Evolutionary conservation across 73 alveolate species (phyloP), one percentile per base, ranked within the genome.

Genomic region (Paramecium sexaurelia): DNA sequence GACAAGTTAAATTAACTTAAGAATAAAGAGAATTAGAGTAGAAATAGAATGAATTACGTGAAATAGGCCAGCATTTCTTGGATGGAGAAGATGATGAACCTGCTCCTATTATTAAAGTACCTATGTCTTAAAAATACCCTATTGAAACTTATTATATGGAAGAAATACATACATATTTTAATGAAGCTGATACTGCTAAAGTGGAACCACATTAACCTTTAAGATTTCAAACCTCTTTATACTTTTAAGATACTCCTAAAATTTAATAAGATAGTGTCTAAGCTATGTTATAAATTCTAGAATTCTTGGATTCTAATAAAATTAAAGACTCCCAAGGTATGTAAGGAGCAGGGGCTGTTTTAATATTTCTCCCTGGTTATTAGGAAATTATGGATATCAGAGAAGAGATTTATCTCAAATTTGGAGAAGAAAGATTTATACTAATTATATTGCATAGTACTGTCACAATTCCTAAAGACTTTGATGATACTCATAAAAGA

Each of bases 321-420:
- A 82, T 88, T n/a, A 51, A 40, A 68, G 55, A 68, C 32, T 17
- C 51, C 19, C 29, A 84, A 84, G 97, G 95, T 66, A 86, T 92
- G 32, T 37, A 32, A 39, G 75, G 92, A 15, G 94, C 88, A 33
- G 93, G 94, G 7, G 95, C 98, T 13, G 88, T 96, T 4, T 95
- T 97, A 1, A 97, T 96, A 41, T 97, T 97, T 75, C 67, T 97
- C 39, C 99, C 99, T 6, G 99, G 99, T 17, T 94, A 96, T 55
- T 68, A 88, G 41, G 78, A 68, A 27, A 88, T 96, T 35, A 73
- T 86, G 43, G 97, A 95, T 24, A 41, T 85, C 15, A 85, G 95
- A 27, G 95, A 94, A 45, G 92, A 91, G 13, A 37, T 73, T 27
- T 84, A 36, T 26, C 92, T 69, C 5, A 85, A 57, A 22, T 67